Conservation (phyloP, 2,329 filamentous ascomycete genomes). For the Thermomyces lanuginosus region DNA sequence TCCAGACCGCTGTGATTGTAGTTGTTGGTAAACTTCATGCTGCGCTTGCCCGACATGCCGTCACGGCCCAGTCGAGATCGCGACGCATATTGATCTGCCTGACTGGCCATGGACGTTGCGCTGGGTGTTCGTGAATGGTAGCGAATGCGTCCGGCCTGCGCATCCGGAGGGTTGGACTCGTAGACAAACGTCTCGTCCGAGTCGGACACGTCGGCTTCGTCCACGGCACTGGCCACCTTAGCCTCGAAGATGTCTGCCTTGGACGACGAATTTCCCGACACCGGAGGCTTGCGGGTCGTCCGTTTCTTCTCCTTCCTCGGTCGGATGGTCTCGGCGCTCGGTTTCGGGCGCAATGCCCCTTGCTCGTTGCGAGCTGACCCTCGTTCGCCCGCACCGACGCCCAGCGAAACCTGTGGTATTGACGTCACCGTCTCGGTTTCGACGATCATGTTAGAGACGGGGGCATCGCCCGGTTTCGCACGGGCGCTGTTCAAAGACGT, state of each 20-base stretch:
- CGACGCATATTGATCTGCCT: slow-evolving; percentile 29
- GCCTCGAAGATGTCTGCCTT: slow-evolving; percentile 98
- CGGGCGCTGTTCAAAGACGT: slow-evolving; percentile 49
- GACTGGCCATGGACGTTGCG: slow-evolving; percentile 55
- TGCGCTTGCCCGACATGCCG: slow-evolving; percentile 60
- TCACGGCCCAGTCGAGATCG: slow-evolving; percentile 49
- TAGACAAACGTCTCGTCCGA: slow-evolving; percentile 98
- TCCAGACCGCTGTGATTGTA: slow-evolving; percentile 51
- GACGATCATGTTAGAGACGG: slow-evolving; percentile 81
- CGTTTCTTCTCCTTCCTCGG: slow-evolving; percentile 89
- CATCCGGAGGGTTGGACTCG: slow-evolving; percentile 74
- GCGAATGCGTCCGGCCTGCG: slow-evolving; percentile 40
- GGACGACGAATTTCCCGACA: slow-evolving; percentile 44
- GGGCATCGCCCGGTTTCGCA: slow-evolving; percentile 55
- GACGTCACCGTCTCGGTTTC: slow-evolving; percentile 93
- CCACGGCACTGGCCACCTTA: slow-evolving; percentile 87
- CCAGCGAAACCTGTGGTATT: slow-evolving; percentile 66
- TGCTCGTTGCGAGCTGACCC: slow-evolving; percentile 41
- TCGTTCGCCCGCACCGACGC: slow-evolving; percentile 42
- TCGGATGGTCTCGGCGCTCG: slow-evolving; percentile 87
- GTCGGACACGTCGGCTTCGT: slow-evolving; percentile 90
- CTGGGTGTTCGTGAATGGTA: slow-evolving; percentile 92
- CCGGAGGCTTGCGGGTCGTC: slow-evolving; percentile 49
- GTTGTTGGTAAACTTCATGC: slow-evolving; percentile 86
- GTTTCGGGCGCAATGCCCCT: slow-evolving; percentile 66